Evolutionary conservation across 2,329 filamentous ascomycete species (phyloP).

Genomic region (Boeremia exigua): DNA sequence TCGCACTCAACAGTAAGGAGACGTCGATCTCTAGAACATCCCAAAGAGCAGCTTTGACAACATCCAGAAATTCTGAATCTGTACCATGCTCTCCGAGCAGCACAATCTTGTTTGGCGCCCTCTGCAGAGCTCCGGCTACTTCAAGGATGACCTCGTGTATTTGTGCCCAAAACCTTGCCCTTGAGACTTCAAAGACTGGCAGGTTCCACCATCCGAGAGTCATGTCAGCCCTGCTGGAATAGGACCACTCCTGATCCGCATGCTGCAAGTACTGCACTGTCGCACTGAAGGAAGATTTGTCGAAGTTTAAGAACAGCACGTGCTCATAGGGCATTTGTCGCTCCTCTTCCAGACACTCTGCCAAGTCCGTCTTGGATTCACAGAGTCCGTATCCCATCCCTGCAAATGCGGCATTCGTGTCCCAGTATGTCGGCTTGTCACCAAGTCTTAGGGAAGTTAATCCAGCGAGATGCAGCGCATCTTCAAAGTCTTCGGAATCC

Average conservation of each 20-base stretch:
- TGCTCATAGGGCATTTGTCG: slow-evolving; percentile 16
- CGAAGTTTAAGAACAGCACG: slow-evolving; percentile 35
- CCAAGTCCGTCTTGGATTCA: slow-evolving; percentile 8
- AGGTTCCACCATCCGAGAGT: slow-evolving; percentile 37
- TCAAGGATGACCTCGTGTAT: slow-evolving; percentile 30
- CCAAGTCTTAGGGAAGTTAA: slow-evolving; percentile 15
- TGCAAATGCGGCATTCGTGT: slow-evolving; percentile 30
- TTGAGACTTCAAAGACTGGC: slow-evolving; percentile 28
- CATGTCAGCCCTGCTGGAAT: slow-evolving; percentile 15
- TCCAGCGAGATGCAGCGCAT: slow-evolving; percentile 24
- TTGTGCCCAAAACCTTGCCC: slow-evolving; percentile 32
- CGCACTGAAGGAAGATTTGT: slow-evolving; percentile 33
- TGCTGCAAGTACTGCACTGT: slow-evolving; percentile 22
- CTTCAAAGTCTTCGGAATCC: slow-evolving; percentile 21
- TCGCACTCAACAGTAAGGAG: slow-evolving; percentile 20
- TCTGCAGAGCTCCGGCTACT: slow-evolving; percentile 14
- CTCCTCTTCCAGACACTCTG: slow-evolving; percentile 15
- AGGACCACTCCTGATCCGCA: slow-evolving; percentile 12
- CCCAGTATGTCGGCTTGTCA: slow-evolving; percentile 15
- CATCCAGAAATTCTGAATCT: slow-evolving; percentile 29
- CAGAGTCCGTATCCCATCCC: slow-evolving; percentile 26
- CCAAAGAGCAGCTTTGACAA: slow-evolving; percentile 30
- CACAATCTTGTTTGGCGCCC: slow-evolving; percentile 29
- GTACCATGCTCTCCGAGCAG: slow-evolving; percentile 30
- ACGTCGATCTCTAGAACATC: slow-evolving; percentile 28